Evolutionary conservation across 2,329 filamentous ascomycete species (phyloP).

Genomic region (Diplodia corticola): DNA sequence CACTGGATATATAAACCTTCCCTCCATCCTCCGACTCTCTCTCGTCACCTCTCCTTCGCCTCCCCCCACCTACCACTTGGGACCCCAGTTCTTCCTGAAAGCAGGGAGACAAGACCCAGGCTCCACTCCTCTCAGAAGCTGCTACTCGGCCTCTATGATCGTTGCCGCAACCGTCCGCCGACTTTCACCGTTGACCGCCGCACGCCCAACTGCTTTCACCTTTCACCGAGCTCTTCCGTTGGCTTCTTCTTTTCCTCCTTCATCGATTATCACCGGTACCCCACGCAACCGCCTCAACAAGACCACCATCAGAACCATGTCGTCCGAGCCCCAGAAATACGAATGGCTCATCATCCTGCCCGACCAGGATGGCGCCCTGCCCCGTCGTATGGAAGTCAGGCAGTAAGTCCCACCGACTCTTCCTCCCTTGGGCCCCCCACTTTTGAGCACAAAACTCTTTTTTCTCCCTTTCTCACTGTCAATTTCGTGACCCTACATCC

Average conservation of each 20-base stretch:
- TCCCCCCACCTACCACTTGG: neutral
- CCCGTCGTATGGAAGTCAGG: constrained; percentile 46
- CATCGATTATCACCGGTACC: neutral
- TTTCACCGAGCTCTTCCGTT: neutral
- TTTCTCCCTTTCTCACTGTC: neutral
- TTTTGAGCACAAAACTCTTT: neutral
- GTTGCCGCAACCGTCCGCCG: neutral
- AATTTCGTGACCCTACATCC: neutral
- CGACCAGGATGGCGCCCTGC: constrained; percentile 45
- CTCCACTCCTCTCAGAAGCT: neutral
- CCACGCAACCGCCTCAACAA: neutral
- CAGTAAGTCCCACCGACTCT: constrained; percentile 24
- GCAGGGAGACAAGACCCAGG: neutral
- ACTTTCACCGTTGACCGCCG: neutral
- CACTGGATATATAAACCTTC: neutral
- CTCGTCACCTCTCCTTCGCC: neutral
- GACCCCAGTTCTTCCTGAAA: neutral
- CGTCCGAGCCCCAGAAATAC: constrained; percentile 35
- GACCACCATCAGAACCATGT: neutral
- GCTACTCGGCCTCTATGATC: neutral
- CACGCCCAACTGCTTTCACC: neutral
- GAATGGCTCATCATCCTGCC: constrained; percentile 56
- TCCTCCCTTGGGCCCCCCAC: neutral
- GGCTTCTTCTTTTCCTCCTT: neutral
- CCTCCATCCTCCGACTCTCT: neutral